These are phyloP conservation scores for Botryotinia narcissicola DNA, from an alignment of 2,329 filamentous ascomycete genomes.

Conservation along the genomic window DNA sequence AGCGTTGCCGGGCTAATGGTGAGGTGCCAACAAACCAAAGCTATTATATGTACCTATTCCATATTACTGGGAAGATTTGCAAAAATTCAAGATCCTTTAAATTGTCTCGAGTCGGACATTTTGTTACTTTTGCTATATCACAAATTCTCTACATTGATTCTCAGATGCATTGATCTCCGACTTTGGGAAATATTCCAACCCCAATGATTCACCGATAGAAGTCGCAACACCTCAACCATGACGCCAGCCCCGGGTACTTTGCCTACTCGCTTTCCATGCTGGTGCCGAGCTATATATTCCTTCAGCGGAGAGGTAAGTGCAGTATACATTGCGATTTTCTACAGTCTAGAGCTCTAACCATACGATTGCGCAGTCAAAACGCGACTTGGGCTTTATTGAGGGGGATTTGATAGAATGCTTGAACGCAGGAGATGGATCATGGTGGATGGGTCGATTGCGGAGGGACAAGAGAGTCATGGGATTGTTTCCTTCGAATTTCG, in stretches of 20 bases:
- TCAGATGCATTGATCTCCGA: neutral
- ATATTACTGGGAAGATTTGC: neutral
- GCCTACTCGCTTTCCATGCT: conserved; percentile 81
- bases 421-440: conserved; percentile 94
- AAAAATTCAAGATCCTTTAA: neutral
- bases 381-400: conserved; percentile 94
- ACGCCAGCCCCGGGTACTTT: conserved; percentile 57
- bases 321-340: neutral
- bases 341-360: neutral
- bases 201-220: conserved; percentile 8
- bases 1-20: neutral
- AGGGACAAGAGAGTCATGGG: conserved; percentile 89
- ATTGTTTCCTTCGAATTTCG: conserved; percentile 95
- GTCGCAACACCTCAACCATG: conserved; percentile 30
- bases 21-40: neutral
- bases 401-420: conserved; percentile 97
- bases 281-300: conserved; percentile 87
- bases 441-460: conserved; percentile 94
- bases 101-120: neutral
- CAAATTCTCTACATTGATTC: neutral
- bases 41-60: neutral
- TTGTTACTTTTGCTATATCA: neutral
- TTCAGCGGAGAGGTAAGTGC: conserved; percentile 75
- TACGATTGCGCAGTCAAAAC: conserved; percentile 62
- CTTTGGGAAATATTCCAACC: neutral